phyloP scores from a whole-genome alignment of 495 filamentous ascomycete species.

The Aspergillus bridgeri region DNA sequence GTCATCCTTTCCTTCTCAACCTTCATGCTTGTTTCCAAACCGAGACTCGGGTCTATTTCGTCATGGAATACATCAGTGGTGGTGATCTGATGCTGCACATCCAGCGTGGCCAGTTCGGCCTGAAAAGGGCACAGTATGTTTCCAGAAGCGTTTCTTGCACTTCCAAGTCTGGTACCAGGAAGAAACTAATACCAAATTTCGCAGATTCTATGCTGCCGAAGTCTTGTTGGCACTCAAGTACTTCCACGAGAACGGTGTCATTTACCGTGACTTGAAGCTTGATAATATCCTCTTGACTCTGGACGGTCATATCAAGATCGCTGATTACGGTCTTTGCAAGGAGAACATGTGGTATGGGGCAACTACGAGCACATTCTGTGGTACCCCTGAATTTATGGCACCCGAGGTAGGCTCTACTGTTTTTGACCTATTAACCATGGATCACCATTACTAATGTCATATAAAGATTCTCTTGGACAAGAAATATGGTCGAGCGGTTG shows the following conservation, averaged over 20 bases:
- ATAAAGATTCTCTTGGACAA: conserved; percentile 91
- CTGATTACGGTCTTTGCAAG: conserved; percentile 97
- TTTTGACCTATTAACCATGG: not conserved
- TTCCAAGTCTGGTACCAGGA: not conserved
- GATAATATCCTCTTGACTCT: conserved; percentile 96
- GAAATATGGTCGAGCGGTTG: conserved; percentile 97
- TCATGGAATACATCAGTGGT: conserved; percentile 99
- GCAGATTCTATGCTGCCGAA: conserved; percentile 94
- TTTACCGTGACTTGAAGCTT: conserved; percentile 98
- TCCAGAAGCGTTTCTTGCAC: not conserved
- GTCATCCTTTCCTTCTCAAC: conserved; percentile 93
- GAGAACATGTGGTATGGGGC: conserved; percentile 99
- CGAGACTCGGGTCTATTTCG: conserved; percentile 97
- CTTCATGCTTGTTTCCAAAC: conserved; percentile 99
- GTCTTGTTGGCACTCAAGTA: conserved; percentile 97
- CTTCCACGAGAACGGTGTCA: conserved; percentile 99
- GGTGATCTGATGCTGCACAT: conserved; percentile 99
- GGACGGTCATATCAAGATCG: conserved; percentile 98
- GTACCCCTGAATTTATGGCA: conserved; percentile 99
- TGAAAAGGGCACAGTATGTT: conserved; percentile 90
- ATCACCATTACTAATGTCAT: conserved; percentile 12
- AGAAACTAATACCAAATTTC: not conserved
- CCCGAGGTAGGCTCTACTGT: conserved; percentile 66
- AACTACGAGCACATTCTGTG: conserved; percentile 97
- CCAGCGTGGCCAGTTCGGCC: conserved; percentile 91